A percentile compares a stretch with the other conserved stretches of the same genome.
These are phyloP conservation scores for Yamadazyma dendronema DNA, from an alignment of 1,139 yeast species.

Conservation along the genomic window DNA sequence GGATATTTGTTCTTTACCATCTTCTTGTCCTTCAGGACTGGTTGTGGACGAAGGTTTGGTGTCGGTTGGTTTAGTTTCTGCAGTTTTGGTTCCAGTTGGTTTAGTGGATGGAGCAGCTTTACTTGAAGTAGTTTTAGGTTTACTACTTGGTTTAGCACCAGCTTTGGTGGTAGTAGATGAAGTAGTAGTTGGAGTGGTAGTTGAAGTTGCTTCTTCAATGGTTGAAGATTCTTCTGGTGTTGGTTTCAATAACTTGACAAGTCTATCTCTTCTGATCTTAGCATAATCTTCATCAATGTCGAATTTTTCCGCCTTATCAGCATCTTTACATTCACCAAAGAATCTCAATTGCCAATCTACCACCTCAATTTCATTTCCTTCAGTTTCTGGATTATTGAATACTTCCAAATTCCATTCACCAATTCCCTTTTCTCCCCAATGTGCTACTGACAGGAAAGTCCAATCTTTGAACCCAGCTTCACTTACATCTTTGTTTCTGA, in stretches of 20 bases:
- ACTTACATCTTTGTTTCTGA: constrained; percentile 58
- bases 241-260: constrained; percentile 12
- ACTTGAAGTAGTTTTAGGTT: constrained; percentile 1
- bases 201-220: constrained; percentile 4
- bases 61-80: constrained; percentile 2
- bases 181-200: constrained; percentile 7
- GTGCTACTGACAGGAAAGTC: constrained; percentile 98
- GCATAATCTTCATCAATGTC: constrained; percentile 44
- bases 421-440: constrained; percentile 86
- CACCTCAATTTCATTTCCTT: constrained; percentile 44
- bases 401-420: constrained; percentile 86
- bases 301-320: constrained; percentile 52
- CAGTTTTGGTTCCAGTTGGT: not conserved
- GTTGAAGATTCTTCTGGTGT: constrained; percentile 3
- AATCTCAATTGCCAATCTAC: constrained; percentile 73
- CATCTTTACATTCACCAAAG: constrained; percentile 78
- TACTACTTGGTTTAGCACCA: constrained; percentile 6
- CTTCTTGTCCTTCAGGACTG: constrained; percentile 13
- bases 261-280: constrained; percentile 31
- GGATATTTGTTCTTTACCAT: constrained; percentile 32
- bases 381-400: constrained; percentile 21
- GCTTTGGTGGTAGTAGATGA: constrained; percentile 11
- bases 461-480: constrained; percentile 68
- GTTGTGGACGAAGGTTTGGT: not conserved
- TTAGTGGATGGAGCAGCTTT: constrained; percentile 2